phyloP scores from a whole-genome alignment of 148 eudicot genomes.

The Vaccinium myrtillus region DNA sequence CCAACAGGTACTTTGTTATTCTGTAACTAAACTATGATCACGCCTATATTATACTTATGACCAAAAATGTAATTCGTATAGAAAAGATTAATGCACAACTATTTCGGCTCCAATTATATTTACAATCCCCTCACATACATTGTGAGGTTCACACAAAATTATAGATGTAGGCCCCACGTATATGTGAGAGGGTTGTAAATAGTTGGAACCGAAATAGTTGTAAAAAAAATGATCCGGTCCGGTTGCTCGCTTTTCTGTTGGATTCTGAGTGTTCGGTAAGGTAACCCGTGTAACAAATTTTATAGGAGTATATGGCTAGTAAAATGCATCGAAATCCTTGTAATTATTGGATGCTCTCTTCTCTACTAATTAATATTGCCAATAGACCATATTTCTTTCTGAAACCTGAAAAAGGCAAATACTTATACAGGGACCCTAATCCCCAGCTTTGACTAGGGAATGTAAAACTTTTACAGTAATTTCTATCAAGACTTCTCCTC shows the following conservation, averaged over 20 bases:
- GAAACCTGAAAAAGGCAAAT: slow-evolving; percentile 6
- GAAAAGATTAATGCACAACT: no score
- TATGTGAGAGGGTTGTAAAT: no score
- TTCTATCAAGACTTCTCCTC: background rate
- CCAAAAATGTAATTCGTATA: no score
- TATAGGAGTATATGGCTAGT: background rate
- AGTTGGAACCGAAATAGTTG: no score
- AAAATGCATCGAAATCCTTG: background rate
- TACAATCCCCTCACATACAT: no score
- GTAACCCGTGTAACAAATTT: background rate
- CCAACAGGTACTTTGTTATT: no score
- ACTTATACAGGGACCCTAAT: background rate
- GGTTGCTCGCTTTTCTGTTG: background rate
- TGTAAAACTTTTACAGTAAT: background rate
- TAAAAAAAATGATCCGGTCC: background rate
- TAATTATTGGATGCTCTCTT: background rate
- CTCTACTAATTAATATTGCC: background rate
- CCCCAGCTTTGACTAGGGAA: slow-evolving; percentile 4
- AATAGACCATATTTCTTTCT: background rate
- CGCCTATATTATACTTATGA: no score
- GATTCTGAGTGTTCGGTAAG: background rate
- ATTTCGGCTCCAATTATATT: no score
- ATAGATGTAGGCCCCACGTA: no score
- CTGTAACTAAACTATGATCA: no score
- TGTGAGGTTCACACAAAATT: no score